phyloP scores from a whole-genome alignment of 2,329 filamentous ascomycete genomes.

The Talaromyces albobiverticillius region DNA sequence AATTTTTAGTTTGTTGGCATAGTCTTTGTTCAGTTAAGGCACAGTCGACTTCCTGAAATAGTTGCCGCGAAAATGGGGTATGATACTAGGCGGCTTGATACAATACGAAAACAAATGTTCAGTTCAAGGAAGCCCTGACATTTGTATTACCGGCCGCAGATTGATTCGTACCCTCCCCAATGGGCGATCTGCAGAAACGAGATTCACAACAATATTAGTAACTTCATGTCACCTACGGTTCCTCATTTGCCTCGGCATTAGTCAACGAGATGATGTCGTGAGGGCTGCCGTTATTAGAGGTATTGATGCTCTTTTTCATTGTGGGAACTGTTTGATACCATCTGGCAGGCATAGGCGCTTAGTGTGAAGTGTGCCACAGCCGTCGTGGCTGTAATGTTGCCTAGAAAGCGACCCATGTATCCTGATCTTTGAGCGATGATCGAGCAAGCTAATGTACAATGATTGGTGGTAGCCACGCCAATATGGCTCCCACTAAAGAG shows the following conservation, averaged over 20 bases:
- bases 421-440: slow-evolving; percentile 9
- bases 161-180: not conserved
- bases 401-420: slow-evolving; percentile 4
- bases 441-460: slow-evolving; percentile 6
- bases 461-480: slow-evolving; percentile 9
- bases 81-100: slow-evolving; percentile 9
- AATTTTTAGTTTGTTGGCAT: slow-evolving; percentile 10
- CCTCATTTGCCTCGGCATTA: not conserved
- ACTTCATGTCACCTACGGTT: not conserved
- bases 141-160: not conserved
- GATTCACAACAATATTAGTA: not conserved
- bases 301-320: slow-evolving; percentile 16
- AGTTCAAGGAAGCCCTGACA: not conserved
- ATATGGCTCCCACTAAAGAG: slow-evolving; percentile 10
- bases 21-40: slow-evolving; percentile 1
- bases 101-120: slow-evolving; percentile 4
- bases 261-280: not conserved
- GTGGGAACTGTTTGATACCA: not conserved
- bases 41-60: slow-evolving; percentile 6
- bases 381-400: slow-evolving; percentile 8
- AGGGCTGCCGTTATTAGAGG: not conserved
- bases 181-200: slow-evolving; percentile 1
- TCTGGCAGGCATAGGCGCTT: slow-evolving; percentile 4
- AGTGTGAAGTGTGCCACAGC: slow-evolving; percentile 4
- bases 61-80: slow-evolving; percentile 9